Evolutionary conservation across 257 asterid genomes (phyloP).

Genomic region (Scutellaria galericulata): DNA sequence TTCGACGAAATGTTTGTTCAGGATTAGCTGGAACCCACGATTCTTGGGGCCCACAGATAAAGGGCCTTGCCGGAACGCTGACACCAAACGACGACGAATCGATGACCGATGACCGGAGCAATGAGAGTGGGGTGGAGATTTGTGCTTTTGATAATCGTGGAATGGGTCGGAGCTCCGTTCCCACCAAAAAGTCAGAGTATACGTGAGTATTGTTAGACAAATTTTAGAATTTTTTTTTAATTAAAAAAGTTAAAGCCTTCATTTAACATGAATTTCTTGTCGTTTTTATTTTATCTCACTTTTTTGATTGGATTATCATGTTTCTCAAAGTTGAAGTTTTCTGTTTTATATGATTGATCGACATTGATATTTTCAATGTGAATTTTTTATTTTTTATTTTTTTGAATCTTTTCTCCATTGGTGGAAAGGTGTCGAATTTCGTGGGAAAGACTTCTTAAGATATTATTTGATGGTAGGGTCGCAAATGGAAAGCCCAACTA

Average conservation of each 20-base stretch:
- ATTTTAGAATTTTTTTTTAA: background rate
- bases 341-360: conserved; percentile 17
- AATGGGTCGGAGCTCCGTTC: conserved; percentile 91
- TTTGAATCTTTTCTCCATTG: conserved; percentile 24
- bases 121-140: conserved; percentile 56
- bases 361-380: conserved; percentile 26
- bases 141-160: conserved; percentile 99
- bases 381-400: conserved; percentile 24
- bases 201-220: conserved; percentile 58
- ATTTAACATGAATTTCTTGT: background rate
- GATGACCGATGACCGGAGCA: conserved; percentile 47
- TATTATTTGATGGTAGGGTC: conserved; percentile 36
- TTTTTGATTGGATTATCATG: conserved; percentile 3
- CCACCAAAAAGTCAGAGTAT: conserved; percentile 76
- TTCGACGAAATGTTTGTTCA: conserved; percentile 36
- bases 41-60: conserved; percentile 88
- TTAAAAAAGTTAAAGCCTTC: background rate
- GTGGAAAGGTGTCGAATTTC: conserved; percentile 30
- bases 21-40: conserved; percentile 98
- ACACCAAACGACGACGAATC: conserved; percentile 68
- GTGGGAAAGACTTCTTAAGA: conserved; percentile 22
- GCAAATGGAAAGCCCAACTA: conserved; percentile 21
- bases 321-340: conserved; percentile 9
- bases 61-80: conserved; percentile 69
- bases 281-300: background rate